Percentiles rank a stretch among this genome's conserved stretches.
These are phyloP conservation scores for Thermothelomyces thermophilus DNA, from an alignment of 2,329 filamentous ascomycete genomes.

Conservation along the genomic window DNA sequence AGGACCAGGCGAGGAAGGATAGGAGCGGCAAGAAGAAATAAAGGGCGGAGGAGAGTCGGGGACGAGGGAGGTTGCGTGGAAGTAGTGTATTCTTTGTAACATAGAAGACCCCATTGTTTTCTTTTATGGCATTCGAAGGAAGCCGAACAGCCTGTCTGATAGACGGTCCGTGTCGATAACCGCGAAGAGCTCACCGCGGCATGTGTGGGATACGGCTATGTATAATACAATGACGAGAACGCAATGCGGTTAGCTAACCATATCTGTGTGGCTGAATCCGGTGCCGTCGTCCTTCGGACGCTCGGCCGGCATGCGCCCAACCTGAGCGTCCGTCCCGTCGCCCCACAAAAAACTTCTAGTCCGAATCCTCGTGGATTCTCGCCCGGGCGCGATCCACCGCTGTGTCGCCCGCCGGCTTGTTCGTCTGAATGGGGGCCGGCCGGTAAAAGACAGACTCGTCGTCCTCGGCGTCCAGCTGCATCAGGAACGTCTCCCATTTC, in stretches of 20 bases:
- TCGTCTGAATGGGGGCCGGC: conserved; percentile 50
- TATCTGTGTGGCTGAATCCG: too few relatives aligned
- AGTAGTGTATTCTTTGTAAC: conserved; percentile 12
- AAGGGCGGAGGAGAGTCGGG: neutral
- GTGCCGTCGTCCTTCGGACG: too few relatives aligned
- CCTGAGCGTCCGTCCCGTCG: neutral
- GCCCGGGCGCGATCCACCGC: conserved; percentile 54
- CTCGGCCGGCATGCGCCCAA: too few relatives aligned
- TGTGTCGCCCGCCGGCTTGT: conserved; percentile 49
- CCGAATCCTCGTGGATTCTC: conserved; percentile 54
- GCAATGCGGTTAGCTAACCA: neutral
- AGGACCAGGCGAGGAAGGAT: conserved; percentile 33
- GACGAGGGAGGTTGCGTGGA: neutral
- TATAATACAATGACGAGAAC: conserved; percentile 21
- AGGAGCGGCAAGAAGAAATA: conserved; percentile 34
- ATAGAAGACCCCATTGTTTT: conserved; percentile 10
- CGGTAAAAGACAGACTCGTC: conserved; percentile 65
- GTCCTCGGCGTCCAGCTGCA: conserved; percentile 92
- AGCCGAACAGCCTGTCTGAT: neutral
- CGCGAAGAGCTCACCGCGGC: neutral
- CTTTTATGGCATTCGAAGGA: conserved; percentile 2
- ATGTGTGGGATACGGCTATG: conserved; percentile 21
- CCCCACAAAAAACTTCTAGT: conserved; percentile 35
- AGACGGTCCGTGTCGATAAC: neutral
- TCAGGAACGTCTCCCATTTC: conserved; percentile 96